phyloP scores from a whole-genome alignment of 2,329 filamentous ascomycete species.

The Exophiala aquamarina region DNA sequence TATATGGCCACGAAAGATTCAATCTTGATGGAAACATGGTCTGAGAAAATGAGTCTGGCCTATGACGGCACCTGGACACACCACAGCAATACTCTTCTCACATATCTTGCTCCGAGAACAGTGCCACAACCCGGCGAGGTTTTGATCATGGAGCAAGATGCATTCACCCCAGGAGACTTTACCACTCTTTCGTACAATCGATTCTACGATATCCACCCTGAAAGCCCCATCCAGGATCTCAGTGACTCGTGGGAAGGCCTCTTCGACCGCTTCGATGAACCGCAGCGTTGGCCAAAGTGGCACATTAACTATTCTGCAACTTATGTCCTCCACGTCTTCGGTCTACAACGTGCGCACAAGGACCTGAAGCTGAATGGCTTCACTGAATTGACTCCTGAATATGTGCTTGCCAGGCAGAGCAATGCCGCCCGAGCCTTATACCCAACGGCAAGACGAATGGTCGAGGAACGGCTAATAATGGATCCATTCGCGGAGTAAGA shows the following conservation, averaged over 20 bases:
- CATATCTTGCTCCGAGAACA: conserved; percentile 28
- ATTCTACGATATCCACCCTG: no score
- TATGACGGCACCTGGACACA: conserved; percentile 29
- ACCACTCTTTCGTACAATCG: no score
- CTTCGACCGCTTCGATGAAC: no score
- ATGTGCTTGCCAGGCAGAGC: conserved; percentile 1
- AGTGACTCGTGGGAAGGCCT: background rate
- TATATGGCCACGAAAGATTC: conserved; percentile 7
- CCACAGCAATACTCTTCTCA: conserved; percentile 27
- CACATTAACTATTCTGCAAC: background rate
- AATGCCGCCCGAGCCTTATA: background rate
- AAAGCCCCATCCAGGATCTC: background rate
- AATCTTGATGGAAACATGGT: background rate
- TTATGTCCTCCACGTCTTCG: background rate
- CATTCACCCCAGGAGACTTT: conserved; percentile 26
- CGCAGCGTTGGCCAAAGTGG: background rate
- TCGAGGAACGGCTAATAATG: no score
- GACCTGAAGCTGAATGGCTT: background rate
- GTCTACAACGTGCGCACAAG: background rate
- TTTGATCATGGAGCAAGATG: conserved; percentile 27
- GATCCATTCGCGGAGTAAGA: no score
- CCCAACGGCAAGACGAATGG: background rate
- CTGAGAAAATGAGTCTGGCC: background rate
- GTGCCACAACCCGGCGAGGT: conserved; percentile 28
- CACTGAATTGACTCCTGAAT: background rate